Evolutionary conservation across 2,329 filamentous ascomycete genomes (phyloP).

Genomic region (Emmonsia crescens): DNA sequence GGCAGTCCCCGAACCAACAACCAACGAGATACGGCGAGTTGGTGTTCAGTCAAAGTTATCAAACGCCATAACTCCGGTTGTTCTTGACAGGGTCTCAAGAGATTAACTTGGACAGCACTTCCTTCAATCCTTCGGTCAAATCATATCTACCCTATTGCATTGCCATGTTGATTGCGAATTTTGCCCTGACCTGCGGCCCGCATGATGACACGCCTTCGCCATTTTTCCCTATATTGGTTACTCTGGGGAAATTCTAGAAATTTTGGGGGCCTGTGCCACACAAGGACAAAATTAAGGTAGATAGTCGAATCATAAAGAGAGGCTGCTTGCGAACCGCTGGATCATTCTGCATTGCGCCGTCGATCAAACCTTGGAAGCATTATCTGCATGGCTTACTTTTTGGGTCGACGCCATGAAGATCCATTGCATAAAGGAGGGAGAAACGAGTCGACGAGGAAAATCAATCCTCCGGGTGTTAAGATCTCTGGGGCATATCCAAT

Average conservation of each 20-base stretch:
- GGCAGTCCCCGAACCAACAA: neutral
- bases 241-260: neutral
- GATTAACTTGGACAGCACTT: neutral
- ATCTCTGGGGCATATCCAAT: neutral
- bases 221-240: neutral
- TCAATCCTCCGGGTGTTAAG: neutral
- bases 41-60: neutral
- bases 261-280: constrained; percentile 2
- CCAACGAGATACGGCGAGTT: neutral
- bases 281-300: neutral
- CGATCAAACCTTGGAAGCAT: neutral
- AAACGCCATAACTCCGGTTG: too few relatives aligned
- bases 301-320: neutral
- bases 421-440: neutral
- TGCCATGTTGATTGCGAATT: neutral
- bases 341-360: neutral
- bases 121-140: neutral
- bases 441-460: neutral
- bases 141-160: neutral
- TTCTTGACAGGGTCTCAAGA: neutral
- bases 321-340: neutral
- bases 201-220: neutral
- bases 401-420: neutral
- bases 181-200: neutral
- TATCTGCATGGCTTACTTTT: neutral